Evolutionary conservation across 139 green algal genomes (phyloP), one percentile per base, ranked within the genome.

Genomic region (Astrephomene gubernaculifera): DNA sequence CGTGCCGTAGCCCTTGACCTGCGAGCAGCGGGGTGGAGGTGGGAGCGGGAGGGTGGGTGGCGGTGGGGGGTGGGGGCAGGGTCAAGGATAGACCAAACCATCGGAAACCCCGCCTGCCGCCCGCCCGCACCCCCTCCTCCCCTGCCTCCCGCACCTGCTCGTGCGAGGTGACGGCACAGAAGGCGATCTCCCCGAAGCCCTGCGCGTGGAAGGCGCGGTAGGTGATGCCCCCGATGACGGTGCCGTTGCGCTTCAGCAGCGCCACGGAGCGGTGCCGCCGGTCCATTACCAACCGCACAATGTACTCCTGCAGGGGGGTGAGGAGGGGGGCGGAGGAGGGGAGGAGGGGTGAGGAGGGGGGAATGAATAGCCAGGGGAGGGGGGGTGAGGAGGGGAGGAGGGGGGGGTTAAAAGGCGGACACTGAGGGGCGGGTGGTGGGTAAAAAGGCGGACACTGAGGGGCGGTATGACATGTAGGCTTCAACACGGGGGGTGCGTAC

Each of bases 121-220:
- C 49, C 49, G 17, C 49, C 12, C 17, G 49, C 96, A 95, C 88
- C 96, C 97, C 19, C 95, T 94, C 36, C 94, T 93, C 29, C 98
- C 94, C 49, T 57, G 49, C 17, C 49, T 12, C 49, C 49, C 17
- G 49, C 49, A 57, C 49, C 89, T 98, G 96, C 90, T 99, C 95
- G 33, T 89, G 95, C 21, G 94, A 94, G 25, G 94, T 95, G n/a
- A 99, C 93, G 36, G 97, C 97, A 79, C 97, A 99, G 85, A 99
- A 99, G 2, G 97, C 97, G 75, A 99, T 99, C 93, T 99, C 97
- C 0, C 91, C 97, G 81, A 99, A 95, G 27, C 83, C 73, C 85
- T 95, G 89, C 39, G 38, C 65, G 71, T 80, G 89, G 76, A 98
- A 98, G n/a, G 94, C 89, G 31, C 96, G 85, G 87, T 98, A 99